Evolutionary conservation across 192 early-diverging fungal species (phyloP), one percentile per base, ranked within the genome.

Genomic region (Fimicolochytrium jonesii): DNA sequence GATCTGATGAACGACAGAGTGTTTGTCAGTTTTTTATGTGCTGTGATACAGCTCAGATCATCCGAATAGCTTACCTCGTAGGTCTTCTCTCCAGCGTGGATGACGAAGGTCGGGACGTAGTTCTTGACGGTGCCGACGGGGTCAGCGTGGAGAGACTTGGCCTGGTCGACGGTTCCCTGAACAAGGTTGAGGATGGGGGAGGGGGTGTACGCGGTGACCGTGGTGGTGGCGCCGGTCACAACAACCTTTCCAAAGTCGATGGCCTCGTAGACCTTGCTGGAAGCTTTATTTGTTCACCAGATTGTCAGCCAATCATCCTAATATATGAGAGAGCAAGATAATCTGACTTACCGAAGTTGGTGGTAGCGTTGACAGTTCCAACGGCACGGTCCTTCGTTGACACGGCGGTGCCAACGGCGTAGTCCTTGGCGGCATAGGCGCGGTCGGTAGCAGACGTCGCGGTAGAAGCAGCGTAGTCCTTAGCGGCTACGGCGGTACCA

Each of bases 121-220:
- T 65, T 63, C 45, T 72, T 70, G 28, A 81, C 50, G 43, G 76
- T 62, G n/a, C 68, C 70, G 30, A 71, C 59, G 20, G 78, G 78
- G 54, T 78, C 76, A 0, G n/a, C 23, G 26, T 48, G 46, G 22
- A 78, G 47, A 22, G 57, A 45, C 58, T 74, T 56, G 32, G 73
- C 76, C 6, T 47, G 44, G 6, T 69, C 68, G 35, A 77, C 22
- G 36, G 74, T 67, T 11, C 51, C 33, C 26, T 51, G 42, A 48
- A 81, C 49, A 17, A 81, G 61, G 45, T 69, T 62, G 43, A 67
- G 13, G 61, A 81, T 58, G 44, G 79, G 79, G 35, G 44, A 43
- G 36, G 79, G 79, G 39, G 79, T 81, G 63, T 74, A 73, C 31
- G 78, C 53, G 9, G 54, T 57, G 61, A 81, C 70, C 59, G 79